Percentiles rank a stretch among this genome's conserved stretches.
Conservation (phyloP, 164 flowering plant genomes). For the Macadamia integrifolia region DNA sequence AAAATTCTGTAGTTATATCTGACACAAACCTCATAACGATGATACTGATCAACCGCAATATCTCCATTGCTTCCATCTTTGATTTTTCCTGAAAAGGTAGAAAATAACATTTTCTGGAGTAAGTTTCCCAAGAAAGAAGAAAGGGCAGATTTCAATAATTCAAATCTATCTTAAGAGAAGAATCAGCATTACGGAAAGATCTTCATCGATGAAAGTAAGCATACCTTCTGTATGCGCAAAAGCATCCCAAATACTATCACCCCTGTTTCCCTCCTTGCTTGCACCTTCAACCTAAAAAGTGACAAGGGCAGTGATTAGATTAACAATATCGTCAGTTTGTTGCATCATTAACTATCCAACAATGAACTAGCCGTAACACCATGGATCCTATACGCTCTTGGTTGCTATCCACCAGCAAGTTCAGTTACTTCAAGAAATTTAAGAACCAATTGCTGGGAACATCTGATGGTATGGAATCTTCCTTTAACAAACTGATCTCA, state of each 20-base stretch:
- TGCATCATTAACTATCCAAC: not conserved
- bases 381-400: too few relatives aligned
- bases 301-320: not conserved
- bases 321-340: not conserved
- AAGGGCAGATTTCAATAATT: not conserved
- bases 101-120: not conserved
- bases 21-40: constrained; percentile 58
- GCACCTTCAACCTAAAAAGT: constrained; percentile 79
- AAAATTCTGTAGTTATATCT: too few relatives aligned
- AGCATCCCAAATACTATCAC: constrained; percentile 84
- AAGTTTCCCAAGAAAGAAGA: not conserved
- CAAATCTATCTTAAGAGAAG: not conserved
- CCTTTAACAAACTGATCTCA: too few relatives aligned
- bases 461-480: too few relatives aligned
- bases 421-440: too few relatives aligned
- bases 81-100: constrained; percentile 48
- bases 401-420: too few relatives aligned
- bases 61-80: constrained; percentile 80
- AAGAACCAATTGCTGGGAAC: too few relatives aligned
- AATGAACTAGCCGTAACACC: not conserved
- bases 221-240: constrained; percentile 53
- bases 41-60: constrained; percentile 81
- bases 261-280: constrained; percentile 60
- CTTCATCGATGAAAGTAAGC: not conserved
- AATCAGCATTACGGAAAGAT: not conserved